Evolutionary conservation across 352 stramenopile genomes (phyloP).

Genomic region (Phytophthora megakarya): DNA sequence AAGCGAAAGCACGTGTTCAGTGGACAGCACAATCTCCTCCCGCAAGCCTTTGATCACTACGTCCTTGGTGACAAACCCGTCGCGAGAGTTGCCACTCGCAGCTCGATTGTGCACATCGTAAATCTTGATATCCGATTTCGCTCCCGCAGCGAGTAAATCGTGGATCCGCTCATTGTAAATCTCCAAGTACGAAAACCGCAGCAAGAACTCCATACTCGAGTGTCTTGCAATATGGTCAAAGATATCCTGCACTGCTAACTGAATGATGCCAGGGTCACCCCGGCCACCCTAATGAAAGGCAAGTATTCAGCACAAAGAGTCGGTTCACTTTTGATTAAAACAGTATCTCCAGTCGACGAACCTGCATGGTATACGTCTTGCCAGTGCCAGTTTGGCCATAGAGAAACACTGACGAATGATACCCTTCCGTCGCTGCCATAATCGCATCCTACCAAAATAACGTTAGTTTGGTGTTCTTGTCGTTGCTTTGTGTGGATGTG

Average conservation of each 20-base stretch:
- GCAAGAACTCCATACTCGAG: constrained; percentile 62
- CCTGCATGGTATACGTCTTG: constrained; percentile 87
- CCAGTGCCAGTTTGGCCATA: constrained; percentile 92
- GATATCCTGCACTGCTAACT: constrained; percentile 86
- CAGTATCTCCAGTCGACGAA: constrained; percentile 23
- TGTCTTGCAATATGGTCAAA: constrained; percentile 81
- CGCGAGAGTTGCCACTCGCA: constrained; percentile 18
- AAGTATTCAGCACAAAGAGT: constrained; percentile 33
- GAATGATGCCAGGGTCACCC: constrained; percentile 81
- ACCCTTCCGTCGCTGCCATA: constrained; percentile 71
- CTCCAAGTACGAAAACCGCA: constrained; percentile 95
- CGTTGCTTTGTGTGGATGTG: constrained; percentile 17
- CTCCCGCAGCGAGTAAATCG: constrained; percentile 90
- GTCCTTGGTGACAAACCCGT: constrained; percentile 63
- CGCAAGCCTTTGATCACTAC: constrained; percentile 87
- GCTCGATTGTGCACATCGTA: constrained; percentile 65
- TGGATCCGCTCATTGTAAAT: constrained; percentile 99
- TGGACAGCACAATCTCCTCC: constrained; percentile 78
- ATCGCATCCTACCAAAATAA: constrained; percentile 55
- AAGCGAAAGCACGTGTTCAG: constrained; percentile 85
- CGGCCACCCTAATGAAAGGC: constrained; percentile 35
- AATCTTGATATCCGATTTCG: constrained; percentile 76
- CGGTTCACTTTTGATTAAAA: constrained; percentile 23
- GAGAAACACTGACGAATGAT: constrained; percentile 90
- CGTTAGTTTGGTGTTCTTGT: constrained; percentile 3